A percentile compares a stretch with the other conserved stretches of the same genome.
Conservation (phyloP, 371 early-diverging fungal genomes). For the Smittium culicis region DNA sequence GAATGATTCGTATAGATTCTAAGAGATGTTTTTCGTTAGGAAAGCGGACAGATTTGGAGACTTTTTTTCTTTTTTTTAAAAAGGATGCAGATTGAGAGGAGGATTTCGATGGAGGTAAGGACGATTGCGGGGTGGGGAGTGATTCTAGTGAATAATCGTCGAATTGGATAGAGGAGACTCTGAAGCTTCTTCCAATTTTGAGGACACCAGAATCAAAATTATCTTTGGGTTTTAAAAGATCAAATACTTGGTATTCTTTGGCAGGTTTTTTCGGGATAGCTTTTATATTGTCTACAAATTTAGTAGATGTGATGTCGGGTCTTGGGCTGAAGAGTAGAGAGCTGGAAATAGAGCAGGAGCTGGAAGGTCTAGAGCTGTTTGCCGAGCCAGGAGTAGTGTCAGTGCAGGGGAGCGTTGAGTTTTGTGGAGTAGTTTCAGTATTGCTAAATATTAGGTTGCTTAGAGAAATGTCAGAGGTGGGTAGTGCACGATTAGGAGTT, state of each 20-base stretch:
- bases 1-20: slow-evolving; percentile 3
- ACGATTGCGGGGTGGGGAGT: neutral
- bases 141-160: neutral
- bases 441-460: too few species aligned
- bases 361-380: too few species aligned
- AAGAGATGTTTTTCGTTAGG: slow-evolving; percentile 10
- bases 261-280: neutral
- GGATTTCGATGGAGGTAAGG: too few species aligned
- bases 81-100: neutral
- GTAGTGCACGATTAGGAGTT: too few species aligned
- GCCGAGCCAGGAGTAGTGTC: too few species aligned
- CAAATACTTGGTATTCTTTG: neutral
- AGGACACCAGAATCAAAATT: neutral
- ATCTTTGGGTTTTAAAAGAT: neutral
- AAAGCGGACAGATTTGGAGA: neutral
- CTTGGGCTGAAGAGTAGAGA: too few species aligned
- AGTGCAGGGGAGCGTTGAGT: too few species aligned
- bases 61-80: neutral
- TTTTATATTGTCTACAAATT: neutral
- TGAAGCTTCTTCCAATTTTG: neutral
- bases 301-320: too few species aligned
- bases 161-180: neutral
- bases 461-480: too few species aligned
- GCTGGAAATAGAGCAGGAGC: too few species aligned
- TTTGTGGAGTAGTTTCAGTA: too few species aligned